phyloP scores from a whole-genome alignment of 2,329 filamentous ascomycete genomes.

The Epichloe uncinata region DNA sequence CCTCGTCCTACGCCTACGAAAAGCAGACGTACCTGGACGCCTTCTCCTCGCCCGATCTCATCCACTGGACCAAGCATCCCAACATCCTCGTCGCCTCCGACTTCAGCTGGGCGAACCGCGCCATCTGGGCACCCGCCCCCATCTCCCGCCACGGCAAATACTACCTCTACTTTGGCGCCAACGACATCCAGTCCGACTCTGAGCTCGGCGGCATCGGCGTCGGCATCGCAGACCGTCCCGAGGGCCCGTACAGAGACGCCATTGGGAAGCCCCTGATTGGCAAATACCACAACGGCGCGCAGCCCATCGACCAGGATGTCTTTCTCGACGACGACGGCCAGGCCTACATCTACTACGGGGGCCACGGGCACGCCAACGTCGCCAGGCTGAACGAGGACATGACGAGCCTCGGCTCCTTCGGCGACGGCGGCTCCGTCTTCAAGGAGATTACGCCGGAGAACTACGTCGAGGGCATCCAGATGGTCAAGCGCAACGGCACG shows the following conservation, averaged over 20 bases:
- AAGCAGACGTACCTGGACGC: conserved; percentile 36
- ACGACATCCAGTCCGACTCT: conserved; percentile 26
- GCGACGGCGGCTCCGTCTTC: conserved; percentile 17
- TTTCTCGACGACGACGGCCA: conserved; percentile 29
- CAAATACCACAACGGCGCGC: conserved; percentile 29
- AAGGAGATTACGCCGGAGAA: too few species aligned
- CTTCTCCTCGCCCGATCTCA: conserved; percentile 34
- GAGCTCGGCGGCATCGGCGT: conserved; percentile 28
- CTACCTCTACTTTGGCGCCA: conserved; percentile 37
- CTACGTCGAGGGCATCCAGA: too few species aligned
- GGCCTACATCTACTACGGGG: conserved; percentile 29
- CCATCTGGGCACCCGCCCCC: conserved; percentile 35
- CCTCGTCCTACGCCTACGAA: conserved; percentile 29
- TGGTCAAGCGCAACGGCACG: too few species aligned
- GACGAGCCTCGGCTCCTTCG: conserved; percentile 27
- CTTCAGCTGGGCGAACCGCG: conserved; percentile 28
- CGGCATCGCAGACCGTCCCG: conserved; percentile 18
- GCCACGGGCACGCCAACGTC: conserved; percentile 24
- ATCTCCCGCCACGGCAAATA: conserved; percentile 29
- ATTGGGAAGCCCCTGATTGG: conserved; percentile 21
- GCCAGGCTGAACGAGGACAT: conserved; percentile 29
- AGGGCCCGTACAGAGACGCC: conserved; percentile 23
- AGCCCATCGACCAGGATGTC: conserved; percentile 30
- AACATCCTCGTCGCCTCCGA: conserved; percentile 23
- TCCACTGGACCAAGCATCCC: conserved; percentile 34